Base-by-base conservation (phyloP, 768 basidiomycete species). In the Strobilomyces confusus region DNA sequence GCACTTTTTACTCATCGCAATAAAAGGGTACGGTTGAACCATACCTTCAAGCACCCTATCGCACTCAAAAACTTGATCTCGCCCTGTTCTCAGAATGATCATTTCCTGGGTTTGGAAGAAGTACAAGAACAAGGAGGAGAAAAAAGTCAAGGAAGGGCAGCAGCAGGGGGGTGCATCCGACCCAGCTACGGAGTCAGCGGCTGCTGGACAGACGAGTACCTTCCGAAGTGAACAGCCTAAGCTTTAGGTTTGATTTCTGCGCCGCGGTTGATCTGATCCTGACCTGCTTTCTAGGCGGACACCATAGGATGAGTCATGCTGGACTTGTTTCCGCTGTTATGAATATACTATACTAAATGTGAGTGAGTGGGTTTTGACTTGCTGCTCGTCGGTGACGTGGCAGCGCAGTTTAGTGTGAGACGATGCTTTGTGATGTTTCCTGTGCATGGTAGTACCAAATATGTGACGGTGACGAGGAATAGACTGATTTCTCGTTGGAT, bases 91-190 rank as follows among this genome's bases (percentile, higher is more conserved):
- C 30, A 52, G 20, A 51, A 65, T 57, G 64, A 0, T 66, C 0
- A 14, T 64, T 20, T 1, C 23, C 11, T 58, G 42, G 48, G 56
- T 36, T 25, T 66, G 57, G 47, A 58, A 67, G 26, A 67, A 64
- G 57, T 66, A 69, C 62, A 64, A 64, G 47, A 66, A 56, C 40
- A 65, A 57, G 46, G 50, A 52, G 32, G 56, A 56, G 41, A 63
- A 57, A 44, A 49, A 51, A 23, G 57, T 52, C 44, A 61, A 58
- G 50, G 57, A 58, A 42, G 57, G 58, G 41, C 33, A 58, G 47
- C 57, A 56, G 45, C 41, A 36, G 25, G 15, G 19, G 5, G 36
- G 2, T 40, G 54, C 52, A 9, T 30, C 48, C 34, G 29, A 37
- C n/a, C 29, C 56, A 0, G 12, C 32, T 17, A 5, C 38, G 0